A percentile compares a stretch with the other conserved stretches of the same genome.
Evolutionary conservation across 345 rosid species (phyloP).

Genomic region (Dimocarpus longan): DNA sequence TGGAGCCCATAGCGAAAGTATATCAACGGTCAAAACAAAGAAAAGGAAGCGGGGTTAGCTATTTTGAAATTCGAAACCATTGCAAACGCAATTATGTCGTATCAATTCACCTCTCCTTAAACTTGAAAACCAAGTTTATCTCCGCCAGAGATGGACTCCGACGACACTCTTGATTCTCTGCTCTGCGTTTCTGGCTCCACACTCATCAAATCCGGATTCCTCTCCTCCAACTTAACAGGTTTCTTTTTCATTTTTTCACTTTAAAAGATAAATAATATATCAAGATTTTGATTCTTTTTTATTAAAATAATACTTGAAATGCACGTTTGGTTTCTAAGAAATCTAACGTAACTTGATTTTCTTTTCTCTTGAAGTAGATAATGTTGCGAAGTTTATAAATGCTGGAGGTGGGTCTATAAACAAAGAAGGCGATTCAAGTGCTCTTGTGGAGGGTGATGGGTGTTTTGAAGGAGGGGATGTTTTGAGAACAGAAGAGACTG

Average conservation of each 20-base stretch:
- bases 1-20: too few species aligned
- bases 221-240: constrained; percentile 29
- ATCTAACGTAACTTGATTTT: too few species aligned
- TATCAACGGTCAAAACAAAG: too few species aligned
- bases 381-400: constrained; percentile 40
- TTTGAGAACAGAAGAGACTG: constrained; percentile 37
- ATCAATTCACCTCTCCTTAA: neutral
- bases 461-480: constrained; percentile 48
- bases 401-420: constrained; percentile 38
- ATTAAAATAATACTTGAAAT: neutral
- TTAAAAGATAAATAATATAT: neutral
- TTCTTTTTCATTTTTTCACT: neutral
- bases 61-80: too few species aligned
- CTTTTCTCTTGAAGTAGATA: constrained; percentile 30
- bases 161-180: constrained; percentile 26
- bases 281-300: neutral
- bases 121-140: constrained; percentile 7
- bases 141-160: constrained; percentile 6
- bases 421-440: constrained; percentile 18
- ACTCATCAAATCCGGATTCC: constrained; percentile 40
- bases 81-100: too few species aligned
- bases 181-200: constrained; percentile 40
- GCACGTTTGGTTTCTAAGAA: too few species aligned
- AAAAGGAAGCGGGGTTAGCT: too few species aligned
- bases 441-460: constrained; percentile 29